Percentiles rank a stretch among this genome's conserved stretches.
phyloP scores from a whole-genome alignment of 1,139 yeast genomes.

The Lodderomyces beijingensis region DNA sequence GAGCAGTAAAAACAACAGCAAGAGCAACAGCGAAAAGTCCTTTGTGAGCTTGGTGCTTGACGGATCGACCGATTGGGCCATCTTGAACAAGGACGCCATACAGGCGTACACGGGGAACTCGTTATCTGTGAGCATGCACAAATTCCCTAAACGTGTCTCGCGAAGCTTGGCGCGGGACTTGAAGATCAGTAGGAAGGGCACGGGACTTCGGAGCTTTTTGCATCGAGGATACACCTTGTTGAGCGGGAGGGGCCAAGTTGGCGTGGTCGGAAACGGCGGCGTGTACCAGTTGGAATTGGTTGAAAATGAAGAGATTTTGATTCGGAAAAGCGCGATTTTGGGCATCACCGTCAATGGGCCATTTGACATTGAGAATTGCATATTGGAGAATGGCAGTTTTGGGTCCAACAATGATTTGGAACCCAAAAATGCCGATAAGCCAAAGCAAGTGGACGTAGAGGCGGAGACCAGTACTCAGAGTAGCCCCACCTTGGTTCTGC shows the following conservation, averaged over 20 bases:
- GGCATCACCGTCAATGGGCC: slow-evolving; percentile 53
- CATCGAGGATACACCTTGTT: slow-evolving; percentile 41
- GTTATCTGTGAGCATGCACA: slow-evolving; percentile 30
- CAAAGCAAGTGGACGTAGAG: neutral
- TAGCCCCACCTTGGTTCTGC: slow-evolving; percentile 6
- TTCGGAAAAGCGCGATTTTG: slow-evolving; percentile 44
- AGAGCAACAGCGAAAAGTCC: slow-evolving; percentile 18
- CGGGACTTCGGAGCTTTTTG: slow-evolving; percentile 33
- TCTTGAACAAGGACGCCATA: slow-evolving; percentile 43
- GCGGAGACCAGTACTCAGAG: neutral
- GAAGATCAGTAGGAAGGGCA: slow-evolving; percentile 21
- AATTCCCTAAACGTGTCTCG: slow-evolving; percentile 40
- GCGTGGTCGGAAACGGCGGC: slow-evolving; percentile 55
- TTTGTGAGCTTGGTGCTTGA: slow-evolving; percentile 46
- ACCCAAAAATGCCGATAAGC: neutral
- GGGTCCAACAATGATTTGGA: neutral
- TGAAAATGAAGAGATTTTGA: slow-evolving; percentile 45
- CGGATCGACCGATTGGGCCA: slow-evolving; percentile 61
- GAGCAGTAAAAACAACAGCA: slow-evolving; percentile 15
- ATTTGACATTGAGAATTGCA: slow-evolving; percentile 38
- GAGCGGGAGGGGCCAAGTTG: slow-evolving; percentile 57
- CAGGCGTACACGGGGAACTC: slow-evolving; percentile 53
- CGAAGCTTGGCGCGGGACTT: slow-evolving; percentile 26
- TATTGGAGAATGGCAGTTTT: slow-evolving; percentile 14
- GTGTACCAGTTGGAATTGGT: slow-evolving; percentile 45